Conservation (phyloP, 331 rosid species). For the Pyrus hybrid region DNA sequence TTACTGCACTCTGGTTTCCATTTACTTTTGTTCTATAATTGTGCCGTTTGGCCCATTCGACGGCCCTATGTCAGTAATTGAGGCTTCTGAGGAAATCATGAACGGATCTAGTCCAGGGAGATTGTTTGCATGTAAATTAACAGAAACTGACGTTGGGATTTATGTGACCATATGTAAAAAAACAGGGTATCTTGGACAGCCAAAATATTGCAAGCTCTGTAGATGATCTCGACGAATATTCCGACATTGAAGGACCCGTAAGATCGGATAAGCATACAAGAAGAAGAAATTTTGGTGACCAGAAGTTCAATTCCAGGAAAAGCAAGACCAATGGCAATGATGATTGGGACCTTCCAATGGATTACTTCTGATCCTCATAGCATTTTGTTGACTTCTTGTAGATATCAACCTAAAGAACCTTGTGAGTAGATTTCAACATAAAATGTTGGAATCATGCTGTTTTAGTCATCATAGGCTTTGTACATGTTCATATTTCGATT, state of each 20-base stretch:
- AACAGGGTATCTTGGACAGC: constrained; percentile 74
- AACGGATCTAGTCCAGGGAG: neutral
- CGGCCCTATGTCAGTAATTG: neutral
- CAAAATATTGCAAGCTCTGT: constrained; percentile 40
- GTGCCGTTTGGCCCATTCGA: neutral
- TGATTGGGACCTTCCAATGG: constrained; percentile 90
- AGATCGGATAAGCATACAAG: constrained; percentile 29
- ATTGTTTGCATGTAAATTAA: neutral
- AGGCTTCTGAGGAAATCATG: neutral
- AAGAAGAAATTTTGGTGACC: constrained; percentile 29
- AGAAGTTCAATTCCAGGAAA: constrained; percentile 33
- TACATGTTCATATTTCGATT: neutral
- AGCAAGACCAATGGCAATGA: constrained; percentile 48
- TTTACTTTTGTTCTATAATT: neutral
- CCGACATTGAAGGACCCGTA: constrained; percentile 37
- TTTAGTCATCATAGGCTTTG: neutral
- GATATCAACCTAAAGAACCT: neutral
- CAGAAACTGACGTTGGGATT: neutral
- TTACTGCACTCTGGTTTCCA: neutral
- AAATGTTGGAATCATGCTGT: neutral
- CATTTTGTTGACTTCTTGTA: constrained; percentile 5
- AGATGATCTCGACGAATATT: constrained; percentile 49
- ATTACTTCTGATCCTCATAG: constrained; percentile 42
- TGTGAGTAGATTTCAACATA: neutral
- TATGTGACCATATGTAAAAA: neutral